Evolutionary conservation across 169 alveolate species (phyloP), one percentile per base, ranked within the genome.

Genomic region (Plasmodium adleri): DNA sequence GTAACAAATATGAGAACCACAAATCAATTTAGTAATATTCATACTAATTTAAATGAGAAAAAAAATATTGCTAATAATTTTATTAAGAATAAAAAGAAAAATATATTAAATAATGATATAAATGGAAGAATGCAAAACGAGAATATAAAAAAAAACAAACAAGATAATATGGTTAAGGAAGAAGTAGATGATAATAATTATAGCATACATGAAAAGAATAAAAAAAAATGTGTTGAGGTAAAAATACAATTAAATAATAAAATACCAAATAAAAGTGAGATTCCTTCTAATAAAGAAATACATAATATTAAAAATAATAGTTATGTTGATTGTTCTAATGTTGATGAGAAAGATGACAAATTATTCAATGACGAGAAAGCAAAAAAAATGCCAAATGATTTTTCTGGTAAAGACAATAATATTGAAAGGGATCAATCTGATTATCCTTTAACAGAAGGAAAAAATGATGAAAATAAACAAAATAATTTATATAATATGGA

Each of bases 1-100:
- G 26, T 66, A 71, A 10, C 43, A 17, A 47, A 43, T 71, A 64
- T 32, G 12, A 78, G 32, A 58, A 62, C 17, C 39, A n/a, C 39
- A 45, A 73, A 20, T 15, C 56, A 13, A 28, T 12, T 47, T 13
- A 17, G 26, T 58, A 47, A 20, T 22, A 56, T 24, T 17, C 10
- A 10, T 59, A 62, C 28, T 22, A 78, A 45, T 12, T 50, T 68
- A 50, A 78, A 66, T 64, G 71, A 67, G 5, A 78, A 52, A 60
- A 67, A 50, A 26, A 78, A 28, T n/a, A 24, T 3, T 2, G 49
- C 9, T 47, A 26, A 32, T 62, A n/a, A 43, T 62, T 20, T 43
- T n/a, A 26, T 10, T 49, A 67, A 47, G 43, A 62, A 56, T 22
- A 17, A 49, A 10, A 73, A 73, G 12, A 68, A 62, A 70, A 56